phyloP scores from a whole-genome alignment of 1,284 basidiomycete genomes.

The Bondarzewia mesenterica region DNA sequence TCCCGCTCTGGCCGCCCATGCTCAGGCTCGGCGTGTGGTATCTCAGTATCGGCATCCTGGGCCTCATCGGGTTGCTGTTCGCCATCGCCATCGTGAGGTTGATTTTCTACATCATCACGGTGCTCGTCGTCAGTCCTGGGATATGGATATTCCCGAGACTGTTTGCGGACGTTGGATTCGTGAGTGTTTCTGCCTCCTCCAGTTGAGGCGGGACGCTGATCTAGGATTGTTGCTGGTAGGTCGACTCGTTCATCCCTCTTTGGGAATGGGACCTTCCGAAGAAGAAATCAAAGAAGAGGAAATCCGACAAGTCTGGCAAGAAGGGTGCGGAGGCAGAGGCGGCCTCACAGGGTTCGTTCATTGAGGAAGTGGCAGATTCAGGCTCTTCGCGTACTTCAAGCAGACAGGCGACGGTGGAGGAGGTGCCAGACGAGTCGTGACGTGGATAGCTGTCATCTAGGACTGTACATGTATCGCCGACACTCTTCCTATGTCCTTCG shows the following conservation, averaged over 20 bases:
- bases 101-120: conserved; percentile 92
- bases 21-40: conserved; percentile 98
- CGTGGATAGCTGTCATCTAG: not conserved
- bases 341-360: conserved; percentile 27
- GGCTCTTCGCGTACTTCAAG: conserved; percentile 48
- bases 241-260: conserved; percentile 94
- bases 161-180: conserved; percentile 98
- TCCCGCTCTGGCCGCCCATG: conserved; percentile 93
- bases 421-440: conserved; percentile 25
- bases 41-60: conserved; percentile 81
- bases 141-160: conserved; percentile 99
- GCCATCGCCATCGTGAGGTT: conserved; percentile 86
- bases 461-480: not conserved
- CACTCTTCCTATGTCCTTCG: conserved; percentile 2
- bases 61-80: conserved; percentile 88
- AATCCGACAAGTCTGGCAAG: conserved; percentile 26
- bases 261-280: conserved; percentile 98
- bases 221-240: conserved; percentile 34
- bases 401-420: conserved; percentile 39
- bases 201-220: conserved; percentile 6
- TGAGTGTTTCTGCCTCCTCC: conserved; percentile 37
- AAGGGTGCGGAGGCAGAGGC: conserved; percentile 10
- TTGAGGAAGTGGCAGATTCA: conserved; percentile 51
- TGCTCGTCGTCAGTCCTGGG: conserved; percentile 80
- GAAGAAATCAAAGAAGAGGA: conserved; percentile 77